Conservation (phyloP, 805 yeast genomes). For the Zygosaccharomyces rouxii region DNA sequence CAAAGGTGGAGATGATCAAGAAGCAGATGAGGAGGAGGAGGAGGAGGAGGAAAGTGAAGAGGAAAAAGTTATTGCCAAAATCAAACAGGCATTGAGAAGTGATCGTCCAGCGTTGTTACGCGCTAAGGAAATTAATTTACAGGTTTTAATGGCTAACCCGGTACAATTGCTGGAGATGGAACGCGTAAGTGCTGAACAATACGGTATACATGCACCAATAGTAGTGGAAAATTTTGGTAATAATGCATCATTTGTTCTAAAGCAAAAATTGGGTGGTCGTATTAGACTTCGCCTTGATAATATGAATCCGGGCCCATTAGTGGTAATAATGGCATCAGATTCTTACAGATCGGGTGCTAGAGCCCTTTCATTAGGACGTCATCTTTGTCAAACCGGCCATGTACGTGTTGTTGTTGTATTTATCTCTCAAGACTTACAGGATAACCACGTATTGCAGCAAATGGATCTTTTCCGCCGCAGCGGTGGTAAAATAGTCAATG, state of each 20-base stretch:
- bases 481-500: slow-evolving; percentile 64
- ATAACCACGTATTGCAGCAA: slow-evolving; percentile 42
- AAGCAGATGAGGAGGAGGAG: slow-evolving; percentile 12
- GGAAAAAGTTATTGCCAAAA: slow-evolving; percentile 22
- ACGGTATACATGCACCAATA: slow-evolving; percentile 42
- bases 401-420: slow-evolving; percentile 58
- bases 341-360: slow-evolving; percentile 63
- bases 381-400: slow-evolving; percentile 56
- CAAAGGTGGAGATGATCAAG: slow-evolving; percentile 19
- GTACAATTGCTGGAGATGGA: slow-evolving; percentile 77
- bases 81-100: slow-evolving; percentile 13
- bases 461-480: slow-evolving; percentile 49
- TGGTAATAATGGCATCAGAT: slow-evolving; percentile 67
- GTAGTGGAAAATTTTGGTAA: slow-evolving; percentile 66
- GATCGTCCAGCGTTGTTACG: slow-evolving; percentile 14
- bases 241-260: slow-evolving; percentile 55
- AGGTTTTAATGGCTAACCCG: slow-evolving; percentile 63
- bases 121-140: slow-evolving; percentile 21
- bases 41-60: slow-evolving; percentile 18
- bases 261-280: slow-evolving; percentile 64
- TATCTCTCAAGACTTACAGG: slow-evolving; percentile 26
- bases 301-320: slow-evolving; percentile 76
- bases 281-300: slow-evolving; percentile 59
- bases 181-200: slow-evolving; percentile 50
- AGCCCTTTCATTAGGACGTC: slow-evolving; percentile 76